Percentiles rank a stretch among this genome's conserved stretches.
Evolutionary conservation across 495 filamentous ascomycete genomes (phyloP).

Genomic region (Articulospora tetracladia): DNA sequence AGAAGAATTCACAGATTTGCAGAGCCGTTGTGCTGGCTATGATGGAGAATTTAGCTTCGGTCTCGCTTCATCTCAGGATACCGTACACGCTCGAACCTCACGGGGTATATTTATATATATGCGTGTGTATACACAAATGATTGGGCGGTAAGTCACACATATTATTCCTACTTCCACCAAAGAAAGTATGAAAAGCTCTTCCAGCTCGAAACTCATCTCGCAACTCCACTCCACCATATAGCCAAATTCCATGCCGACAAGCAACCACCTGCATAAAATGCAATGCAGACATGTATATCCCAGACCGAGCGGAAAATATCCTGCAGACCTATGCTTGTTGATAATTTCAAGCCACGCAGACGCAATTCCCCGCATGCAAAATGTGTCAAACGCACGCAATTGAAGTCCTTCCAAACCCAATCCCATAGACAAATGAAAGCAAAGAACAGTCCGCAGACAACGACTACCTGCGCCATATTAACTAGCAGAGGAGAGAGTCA

Average conservation of each 20-base stretch:
- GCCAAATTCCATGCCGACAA: not conserved
- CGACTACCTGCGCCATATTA: not conserved
- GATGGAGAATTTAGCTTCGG: no score
- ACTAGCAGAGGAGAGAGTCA: not conserved
- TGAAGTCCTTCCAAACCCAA: conserved; percentile 8
- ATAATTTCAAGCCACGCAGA: not conserved
- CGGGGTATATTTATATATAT: not conserved
- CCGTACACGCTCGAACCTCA: not conserved
- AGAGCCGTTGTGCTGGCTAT: no score
- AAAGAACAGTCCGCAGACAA: conserved; percentile 9
- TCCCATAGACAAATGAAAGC: not conserved
- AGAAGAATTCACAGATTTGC: no score
- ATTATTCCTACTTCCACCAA: conserved; percentile 18
- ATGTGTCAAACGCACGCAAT: conserved; percentile 13
- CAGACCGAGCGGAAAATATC: conserved; percentile 9
- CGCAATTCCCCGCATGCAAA: conserved; percentile 14
- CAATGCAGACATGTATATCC: conserved; percentile 22
- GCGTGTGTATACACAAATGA: not conserved
- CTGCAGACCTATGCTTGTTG: conserved; percentile 9
- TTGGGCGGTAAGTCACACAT: not conserved
- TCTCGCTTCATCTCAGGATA: no score
- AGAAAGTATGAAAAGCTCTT: not conserved
- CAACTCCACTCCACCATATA: not conserved
- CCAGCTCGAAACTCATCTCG: not conserved
- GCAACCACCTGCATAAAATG: conserved; percentile 19